A percentile compares a stretch with the other conserved stretches of the same genome.
Evolutionary conservation across 1,284 basidiomycete species (phyloP).

Genomic region (Fomitopsis betulina): DNA sequence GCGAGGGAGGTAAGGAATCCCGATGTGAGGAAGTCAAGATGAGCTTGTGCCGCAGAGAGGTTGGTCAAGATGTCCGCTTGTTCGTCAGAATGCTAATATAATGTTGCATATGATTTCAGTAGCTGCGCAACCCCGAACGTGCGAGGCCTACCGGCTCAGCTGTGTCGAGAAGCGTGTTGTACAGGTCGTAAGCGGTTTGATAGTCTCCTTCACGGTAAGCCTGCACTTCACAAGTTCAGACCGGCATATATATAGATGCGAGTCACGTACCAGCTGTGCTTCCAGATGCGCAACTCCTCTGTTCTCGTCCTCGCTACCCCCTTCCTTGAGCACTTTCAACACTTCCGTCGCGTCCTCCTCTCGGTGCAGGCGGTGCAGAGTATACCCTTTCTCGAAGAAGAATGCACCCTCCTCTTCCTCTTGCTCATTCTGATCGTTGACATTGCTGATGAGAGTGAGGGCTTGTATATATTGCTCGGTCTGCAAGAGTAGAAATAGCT

Average conservation of each 20-base stretch:
- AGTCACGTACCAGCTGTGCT: slow-evolving; percentile 71
- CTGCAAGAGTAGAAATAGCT: slow-evolving; percentile 79
- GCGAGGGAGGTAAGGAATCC: slow-evolving; percentile 64
- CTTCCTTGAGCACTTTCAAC: slow-evolving; percentile 45
- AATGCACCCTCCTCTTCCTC: slow-evolving; percentile 28
- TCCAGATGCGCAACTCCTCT: slow-evolving; percentile 75
- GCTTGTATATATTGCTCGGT: slow-evolving; percentile 72
- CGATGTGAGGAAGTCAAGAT: slow-evolving; percentile 76
- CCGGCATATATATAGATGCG: neutral
- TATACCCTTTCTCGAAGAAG: slow-evolving; percentile 75
- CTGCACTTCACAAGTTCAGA: slow-evolving; percentile 4
- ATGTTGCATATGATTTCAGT: neutral
- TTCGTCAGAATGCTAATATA: slow-evolving; percentile 72
- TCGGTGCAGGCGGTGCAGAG: slow-evolving; percentile 74
- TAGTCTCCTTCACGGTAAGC: slow-evolving; percentile 74
- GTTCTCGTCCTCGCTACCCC: slow-evolving; percentile 36
- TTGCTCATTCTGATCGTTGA: neutral
- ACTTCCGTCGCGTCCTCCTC: slow-evolving; percentile 61
- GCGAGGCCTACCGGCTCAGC: slow-evolving; percentile 57
- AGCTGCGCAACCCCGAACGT: neutral
- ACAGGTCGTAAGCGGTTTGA: slow-evolving; percentile 66
- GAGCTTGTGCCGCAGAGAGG: slow-evolving; percentile 70
- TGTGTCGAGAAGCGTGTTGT: slow-evolving; percentile 73
- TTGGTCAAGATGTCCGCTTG: slow-evolving; percentile 83
- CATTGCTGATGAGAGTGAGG: slow-evolving; percentile 43